These are phyloP conservation scores for Trypanosoma avium DNA, from an alignment of 208 protist genomes.

Conservation along the genomic window DNA sequence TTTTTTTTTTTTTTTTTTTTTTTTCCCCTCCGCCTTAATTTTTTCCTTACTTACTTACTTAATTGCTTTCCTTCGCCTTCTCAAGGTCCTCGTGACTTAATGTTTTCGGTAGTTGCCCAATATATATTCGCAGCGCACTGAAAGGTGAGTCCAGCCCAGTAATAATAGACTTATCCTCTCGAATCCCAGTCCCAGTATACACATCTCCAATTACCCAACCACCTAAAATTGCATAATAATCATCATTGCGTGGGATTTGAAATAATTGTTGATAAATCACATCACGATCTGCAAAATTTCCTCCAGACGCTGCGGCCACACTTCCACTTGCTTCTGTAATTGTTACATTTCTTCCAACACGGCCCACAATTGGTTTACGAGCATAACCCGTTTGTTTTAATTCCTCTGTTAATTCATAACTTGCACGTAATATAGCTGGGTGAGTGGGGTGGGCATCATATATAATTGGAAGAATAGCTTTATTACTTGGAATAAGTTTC, in stretches of 20 bases:
- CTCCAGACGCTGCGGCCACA: conserved; percentile 60
- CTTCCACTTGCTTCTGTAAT: conserved; percentile 55
- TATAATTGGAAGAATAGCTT: conserved; percentile 87
- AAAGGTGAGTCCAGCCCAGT: conserved; percentile 83
- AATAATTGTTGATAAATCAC: conserved; percentile 91
- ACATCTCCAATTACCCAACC: conserved; percentile 86
- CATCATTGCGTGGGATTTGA: conserved; percentile 58
- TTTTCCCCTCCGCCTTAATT: too few species aligned
- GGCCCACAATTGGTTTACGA: conserved; percentile 88
- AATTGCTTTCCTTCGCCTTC: conserved; percentile 34
- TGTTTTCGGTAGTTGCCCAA: conserved; percentile 28
- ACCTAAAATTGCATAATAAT: conserved; percentile 88
- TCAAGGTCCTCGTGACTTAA: conserved; percentile 61
- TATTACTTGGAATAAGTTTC: conserved; percentile 92
- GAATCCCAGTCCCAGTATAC: conserved; percentile 77
- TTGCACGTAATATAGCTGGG: conserved; percentile 61
- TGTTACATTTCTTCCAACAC: conserved; percentile 83
- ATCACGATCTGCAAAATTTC: conserved; percentile 78
- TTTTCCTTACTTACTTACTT: too few species aligned
- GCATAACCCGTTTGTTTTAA: conserved; percentile 61
- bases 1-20: conserved; percentile 1
- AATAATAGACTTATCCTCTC: conserved; percentile 86
- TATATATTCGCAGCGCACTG: conserved; percentile 61
- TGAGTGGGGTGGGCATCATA: conserved; percentile 83
- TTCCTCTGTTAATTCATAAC: conserved; percentile 72